phyloP scores from a whole-genome alignment of 2,329 filamentous ascomycete genomes.

The Colletotrichum sp. region DNA sequence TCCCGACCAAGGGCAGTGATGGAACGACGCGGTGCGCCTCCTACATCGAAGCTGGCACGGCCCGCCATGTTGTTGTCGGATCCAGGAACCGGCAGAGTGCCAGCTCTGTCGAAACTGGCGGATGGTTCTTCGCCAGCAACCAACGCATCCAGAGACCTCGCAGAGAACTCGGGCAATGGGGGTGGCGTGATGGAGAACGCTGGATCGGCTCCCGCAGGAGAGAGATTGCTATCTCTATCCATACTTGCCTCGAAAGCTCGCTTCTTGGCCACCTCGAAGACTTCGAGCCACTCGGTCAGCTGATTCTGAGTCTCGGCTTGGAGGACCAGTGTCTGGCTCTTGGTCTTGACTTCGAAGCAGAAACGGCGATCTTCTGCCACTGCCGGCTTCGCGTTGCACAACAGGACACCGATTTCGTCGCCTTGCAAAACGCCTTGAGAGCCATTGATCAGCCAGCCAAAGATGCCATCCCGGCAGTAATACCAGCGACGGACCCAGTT shows the following conservation, averaged over 20 bases:
- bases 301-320: constrained; percentile 93
- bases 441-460: constrained; percentile 90
- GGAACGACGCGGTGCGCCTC: constrained; percentile 56
- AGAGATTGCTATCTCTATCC: constrained; percentile 50
- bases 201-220: constrained; percentile 64
- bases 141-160: constrained; percentile 74
- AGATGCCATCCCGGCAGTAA: constrained; percentile 93
- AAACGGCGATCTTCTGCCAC: constrained; percentile 93
- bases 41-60: constrained; percentile 77
- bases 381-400: constrained; percentile 91
- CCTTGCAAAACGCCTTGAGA: constrained; percentile 90
- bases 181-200: constrained; percentile 94
- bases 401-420: constrained; percentile 91
- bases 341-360: constrained; percentile 98
- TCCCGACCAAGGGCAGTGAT: constrained; percentile 57
- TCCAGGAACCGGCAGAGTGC: constrained; percentile 70
- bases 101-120: constrained; percentile 60
- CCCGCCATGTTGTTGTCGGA: constrained; percentile 57
- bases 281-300: constrained; percentile 92
- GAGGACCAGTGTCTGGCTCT: constrained; percentile 85
- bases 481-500: constrained; percentile 93
- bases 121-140: constrained; percentile 52
- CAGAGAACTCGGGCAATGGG: constrained; percentile 87
- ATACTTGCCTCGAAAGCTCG: constrained; percentile 82
- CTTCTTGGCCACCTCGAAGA: constrained; percentile 93